Conservation (phyloP, 192 early-diverging fungal species). For the Podila horticola region DNA sequence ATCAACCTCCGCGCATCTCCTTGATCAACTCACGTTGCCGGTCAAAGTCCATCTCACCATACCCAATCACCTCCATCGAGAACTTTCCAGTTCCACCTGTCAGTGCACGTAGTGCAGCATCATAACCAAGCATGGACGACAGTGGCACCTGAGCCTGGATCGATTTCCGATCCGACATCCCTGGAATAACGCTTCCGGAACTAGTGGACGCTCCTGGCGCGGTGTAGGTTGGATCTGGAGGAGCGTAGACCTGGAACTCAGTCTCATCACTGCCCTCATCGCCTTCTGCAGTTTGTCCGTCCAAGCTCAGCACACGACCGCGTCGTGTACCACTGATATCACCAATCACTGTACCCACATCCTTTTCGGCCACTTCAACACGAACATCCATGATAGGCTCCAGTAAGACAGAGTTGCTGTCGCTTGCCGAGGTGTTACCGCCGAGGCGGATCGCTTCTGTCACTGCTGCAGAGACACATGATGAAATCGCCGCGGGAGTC, state of each 20-base stretch:
- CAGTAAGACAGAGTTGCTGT: conserved; percentile 58
- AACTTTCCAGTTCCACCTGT: conserved; percentile 89
- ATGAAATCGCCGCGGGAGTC: conserved; percentile 67
- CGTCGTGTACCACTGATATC: conserved; percentile 83
- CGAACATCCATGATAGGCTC: conserved; percentile 88
- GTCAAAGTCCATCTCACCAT: conserved; percentile 81
- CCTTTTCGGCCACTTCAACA: conserved; percentile 73
- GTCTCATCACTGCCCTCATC: conserved; percentile 33
- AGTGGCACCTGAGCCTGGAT: conserved; percentile 81
- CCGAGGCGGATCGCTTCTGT: conserved; percentile 59
- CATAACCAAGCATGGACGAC: conserved; percentile 86
- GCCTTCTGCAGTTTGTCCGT: conserved; percentile 40
- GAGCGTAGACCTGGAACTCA: conserved; percentile 57
- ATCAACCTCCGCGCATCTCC: conserved; percentile 59
- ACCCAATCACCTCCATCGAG: conserved; percentile 85
- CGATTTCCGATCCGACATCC: conserved; percentile 50
- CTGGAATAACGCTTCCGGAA: background rate
- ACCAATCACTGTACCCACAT: conserved; percentile 81
- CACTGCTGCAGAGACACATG: conserved; percentile 73
- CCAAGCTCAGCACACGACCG: conserved; percentile 75
- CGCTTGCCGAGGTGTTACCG: conserved; percentile 9
- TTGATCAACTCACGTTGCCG: conserved; percentile 74
- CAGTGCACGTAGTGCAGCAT: conserved; percentile 81
- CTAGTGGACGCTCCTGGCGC: background rate
- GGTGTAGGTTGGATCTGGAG: conserved; percentile 54